These are phyloP conservation scores for Xylaria telfairii DNA, from an alignment of 495 filamentous ascomycete species.

Conservation along the genomic window DNA sequence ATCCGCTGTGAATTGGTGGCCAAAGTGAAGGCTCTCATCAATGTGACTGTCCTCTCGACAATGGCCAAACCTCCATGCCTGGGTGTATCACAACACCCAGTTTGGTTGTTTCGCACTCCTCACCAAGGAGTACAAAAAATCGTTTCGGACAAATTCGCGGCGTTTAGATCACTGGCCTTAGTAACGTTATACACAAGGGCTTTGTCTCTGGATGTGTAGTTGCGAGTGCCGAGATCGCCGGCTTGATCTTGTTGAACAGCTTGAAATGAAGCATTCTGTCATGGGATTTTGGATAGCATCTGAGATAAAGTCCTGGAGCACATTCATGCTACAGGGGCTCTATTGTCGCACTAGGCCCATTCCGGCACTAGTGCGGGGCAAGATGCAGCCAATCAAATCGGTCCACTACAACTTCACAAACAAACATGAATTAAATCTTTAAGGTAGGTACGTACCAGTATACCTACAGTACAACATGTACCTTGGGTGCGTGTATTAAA, in stretches of 20 bases:
- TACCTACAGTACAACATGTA: no score
- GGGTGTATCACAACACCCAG: constrained; percentile 6
- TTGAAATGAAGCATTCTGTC: constrained; percentile 17
- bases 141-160: background rate
- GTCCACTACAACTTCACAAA: background rate
- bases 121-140: background rate
- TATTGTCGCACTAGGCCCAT: constrained; percentile 5
- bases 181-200: background rate
- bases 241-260: background rate
- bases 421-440: no score
- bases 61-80: constrained; percentile 1
- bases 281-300: constrained; percentile 2
- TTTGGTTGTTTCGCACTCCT: background rate
- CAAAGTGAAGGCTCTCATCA: constrained; percentile 15
- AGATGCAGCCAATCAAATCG: constrained; percentile 4
- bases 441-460: background rate
- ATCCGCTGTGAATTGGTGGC: background rate
- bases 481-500: no score
- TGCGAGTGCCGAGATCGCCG: background rate
- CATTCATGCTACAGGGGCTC: constrained; percentile 6
- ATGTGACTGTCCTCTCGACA: constrained; percentile 6
- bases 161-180: background rate
- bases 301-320: background rate
- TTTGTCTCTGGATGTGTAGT: background rate
- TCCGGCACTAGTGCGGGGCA: background rate